Evolutionary conservation across 2,329 filamentous ascomycete genomes (phyloP).

Genomic region (Diaporthe longicolla): DNA sequence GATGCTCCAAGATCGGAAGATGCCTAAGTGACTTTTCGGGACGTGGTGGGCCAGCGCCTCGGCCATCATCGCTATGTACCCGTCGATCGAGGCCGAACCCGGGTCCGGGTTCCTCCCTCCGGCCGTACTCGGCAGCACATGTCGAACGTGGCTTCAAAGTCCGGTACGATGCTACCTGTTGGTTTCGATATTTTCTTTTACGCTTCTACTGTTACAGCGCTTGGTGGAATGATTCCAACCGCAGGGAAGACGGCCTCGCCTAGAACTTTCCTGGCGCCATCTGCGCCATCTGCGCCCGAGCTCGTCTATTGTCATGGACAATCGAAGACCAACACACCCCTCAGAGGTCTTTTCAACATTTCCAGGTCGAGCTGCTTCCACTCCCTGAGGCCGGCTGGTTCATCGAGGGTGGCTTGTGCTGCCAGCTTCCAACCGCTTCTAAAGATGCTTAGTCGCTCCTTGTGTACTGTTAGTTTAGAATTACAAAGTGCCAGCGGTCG

Average conservation of each 20-base stretch:
- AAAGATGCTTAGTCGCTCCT: neutral
- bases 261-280: neutral
- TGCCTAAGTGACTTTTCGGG: constrained; percentile 9
- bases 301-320: neutral
- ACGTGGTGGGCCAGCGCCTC: neutral
- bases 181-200: neutral
- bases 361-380: neutral
- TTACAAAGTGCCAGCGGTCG: no score
- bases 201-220: neutral
- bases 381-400: neutral
- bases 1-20: constrained; percentile 22
- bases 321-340: neutral
- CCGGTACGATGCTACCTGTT: neutral
- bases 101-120: constrained; percentile 2
- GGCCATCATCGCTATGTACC: neutral
- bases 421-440: neutral
- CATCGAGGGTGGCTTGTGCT: neutral
- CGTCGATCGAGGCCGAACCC: neutral
- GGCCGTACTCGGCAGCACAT: neutral
- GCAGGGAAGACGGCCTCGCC: neutral
- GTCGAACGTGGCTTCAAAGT: neutral
- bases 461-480: neutral
- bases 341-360: neutral
- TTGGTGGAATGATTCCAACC: neutral
- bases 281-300: no score